These are phyloP conservation scores for Murraya koenigii DNA, from an alignment of 345 rosid genomes.

Conservation along the genomic window DNA sequence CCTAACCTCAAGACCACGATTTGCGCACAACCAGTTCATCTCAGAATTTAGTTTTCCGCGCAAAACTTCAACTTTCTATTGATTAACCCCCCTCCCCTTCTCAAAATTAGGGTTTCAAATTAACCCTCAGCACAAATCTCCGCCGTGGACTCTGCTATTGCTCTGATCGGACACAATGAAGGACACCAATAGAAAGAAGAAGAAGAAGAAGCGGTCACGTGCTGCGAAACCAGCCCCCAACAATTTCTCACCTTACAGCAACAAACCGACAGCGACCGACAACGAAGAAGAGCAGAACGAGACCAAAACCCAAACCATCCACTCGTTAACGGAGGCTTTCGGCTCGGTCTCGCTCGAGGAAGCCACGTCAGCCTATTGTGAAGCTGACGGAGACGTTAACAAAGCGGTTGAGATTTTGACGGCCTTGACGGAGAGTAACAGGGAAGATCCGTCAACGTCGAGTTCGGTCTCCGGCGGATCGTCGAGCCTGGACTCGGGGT, in stretches of 20 bases:
- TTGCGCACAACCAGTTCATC: neutral
- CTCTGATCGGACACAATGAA: slow-evolving; percentile 26
- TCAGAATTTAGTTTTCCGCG: neutral
- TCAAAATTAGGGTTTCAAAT: slow-evolving; percentile 10
- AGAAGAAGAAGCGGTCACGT: slow-evolving; percentile 44
- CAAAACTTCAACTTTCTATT: neutral
- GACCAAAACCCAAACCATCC: slow-evolving; percentile 12
- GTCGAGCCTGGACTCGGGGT: slow-evolving; percentile 42
- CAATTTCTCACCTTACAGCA: slow-evolving; percentile 8
- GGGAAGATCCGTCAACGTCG: slow-evolving; percentile 45
- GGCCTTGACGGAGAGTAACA: slow-evolving; percentile 22
- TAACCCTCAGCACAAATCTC: no score
- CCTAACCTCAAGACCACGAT: no score
- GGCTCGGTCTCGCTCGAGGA: slow-evolving; percentile 53
- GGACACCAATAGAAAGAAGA: slow-evolving; percentile 41
- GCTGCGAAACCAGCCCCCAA: slow-evolving; percentile 20
- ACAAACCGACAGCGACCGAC: neutral
- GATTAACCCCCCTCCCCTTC: neutral
- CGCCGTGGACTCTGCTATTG: neutral
- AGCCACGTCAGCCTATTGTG: slow-evolving; percentile 39
- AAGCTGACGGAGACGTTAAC: slow-evolving; percentile 46
- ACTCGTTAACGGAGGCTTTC: slow-evolving; percentile 50
- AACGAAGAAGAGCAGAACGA: slow-evolving; percentile 7
- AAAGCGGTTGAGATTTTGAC: slow-evolving; percentile 47
- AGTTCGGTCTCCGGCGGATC: slow-evolving; percentile 43